A percentile compares a stretch with the other conserved stretches of the same genome.
Evolutionary conservation across 352 stramenopile species (phyloP).

Genomic region (Globisporangium apiculatum): DNA sequence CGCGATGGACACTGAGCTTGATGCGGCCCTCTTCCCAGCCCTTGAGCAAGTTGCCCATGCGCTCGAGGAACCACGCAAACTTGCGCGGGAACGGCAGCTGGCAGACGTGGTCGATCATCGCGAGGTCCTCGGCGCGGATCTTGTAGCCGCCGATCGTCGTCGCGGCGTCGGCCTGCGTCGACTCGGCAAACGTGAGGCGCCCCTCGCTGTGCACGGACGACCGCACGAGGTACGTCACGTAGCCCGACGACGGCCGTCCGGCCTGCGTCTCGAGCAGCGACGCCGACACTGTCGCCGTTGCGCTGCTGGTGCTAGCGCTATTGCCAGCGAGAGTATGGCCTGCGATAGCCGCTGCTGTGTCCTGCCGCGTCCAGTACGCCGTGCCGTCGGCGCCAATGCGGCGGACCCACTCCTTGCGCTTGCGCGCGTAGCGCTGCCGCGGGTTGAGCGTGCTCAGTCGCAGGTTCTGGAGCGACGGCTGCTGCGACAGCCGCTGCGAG

Average conservation of each 20-base stretch:
- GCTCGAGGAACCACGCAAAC: conserved; percentile 80
- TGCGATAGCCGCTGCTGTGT: conserved; percentile 4
- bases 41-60: conserved; percentile 52
- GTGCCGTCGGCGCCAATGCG: conserved; percentile 55
- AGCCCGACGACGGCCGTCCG: conserved; percentile 47
- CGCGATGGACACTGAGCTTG: conserved; percentile 67
- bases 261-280: neutral
- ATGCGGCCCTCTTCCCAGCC: conserved; percentile 80
- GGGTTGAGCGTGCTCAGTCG: conserved; percentile 58
- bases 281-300: neutral
- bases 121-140: conserved; percentile 45
- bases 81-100: conserved; percentile 69
- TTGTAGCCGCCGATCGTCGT: conserved; percentile 61
- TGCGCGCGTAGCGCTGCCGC: conserved; percentile 64
- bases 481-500: conserved; percentile 15
- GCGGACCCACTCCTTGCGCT: conserved; percentile 79
- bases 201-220: conserved; percentile 51
- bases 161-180: conserved; percentile 42
- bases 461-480: conserved; percentile 22
- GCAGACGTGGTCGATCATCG: conserved; percentile 57
- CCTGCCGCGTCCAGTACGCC: conserved; percentile 62
- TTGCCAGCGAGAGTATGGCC: neutral
- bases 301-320: neutral
- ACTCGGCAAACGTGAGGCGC: conserved; percentile 61
- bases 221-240: conserved; percentile 64